phyloP scores from a whole-genome alignment of 352 stramenopile species.

The Phytopythium kandeliae region DNA sequence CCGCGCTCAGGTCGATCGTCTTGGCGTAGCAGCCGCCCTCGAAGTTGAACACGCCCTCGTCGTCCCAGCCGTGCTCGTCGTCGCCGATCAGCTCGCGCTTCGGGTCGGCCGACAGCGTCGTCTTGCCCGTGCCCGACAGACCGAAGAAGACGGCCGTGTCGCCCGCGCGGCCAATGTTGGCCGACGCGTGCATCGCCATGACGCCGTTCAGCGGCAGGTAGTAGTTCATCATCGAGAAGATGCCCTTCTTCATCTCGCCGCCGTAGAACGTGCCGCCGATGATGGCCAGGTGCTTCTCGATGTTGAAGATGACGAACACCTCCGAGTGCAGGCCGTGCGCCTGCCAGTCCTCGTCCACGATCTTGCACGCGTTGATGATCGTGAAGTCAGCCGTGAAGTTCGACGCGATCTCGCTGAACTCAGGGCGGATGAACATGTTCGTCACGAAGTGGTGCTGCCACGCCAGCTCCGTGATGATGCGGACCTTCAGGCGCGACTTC shows the following conservation, averaged over 20 bases:
- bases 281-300: slow-evolving; percentile 53
- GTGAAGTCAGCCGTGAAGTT: slow-evolving; percentile 50
- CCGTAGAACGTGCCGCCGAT: slow-evolving; percentile 65
- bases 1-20: slow-evolving; percentile 95
- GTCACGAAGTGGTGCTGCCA: slow-evolving; percentile 96
- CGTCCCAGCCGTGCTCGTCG: slow-evolving; percentile 97
- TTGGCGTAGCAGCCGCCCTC: slow-evolving; percentile 99
- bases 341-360: slow-evolving; percentile 52
- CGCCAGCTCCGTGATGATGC: slow-evolving; percentile 96
- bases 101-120: slow-evolving; percentile 89
- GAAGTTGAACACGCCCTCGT: slow-evolving; percentile 99
- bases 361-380: slow-evolving; percentile 65
- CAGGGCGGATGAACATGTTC: slow-evolving; percentile 67
- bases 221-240: slow-evolving; percentile 74
- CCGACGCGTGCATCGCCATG: slow-evolving; percentile 59
- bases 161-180: slow-evolving; percentile 62
- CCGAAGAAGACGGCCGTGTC: slow-evolving; percentile 98
- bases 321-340: slow-evolving; percentile 48
- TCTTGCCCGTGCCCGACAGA: slow-evolving; percentile 89
- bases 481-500: slow-evolving; percentile 92
- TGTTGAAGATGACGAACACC: slow-evolving; percentile 66
- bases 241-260: slow-evolving; percentile 70
- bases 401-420: slow-evolving; percentile 42
- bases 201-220: slow-evolving; percentile 49
- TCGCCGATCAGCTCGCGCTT: slow-evolving; percentile 77